These are phyloP conservation scores for Colletotrichum sp. DNA, from an alignment of 2,329 filamentous ascomycete species.

Conservation along the genomic window DNA sequence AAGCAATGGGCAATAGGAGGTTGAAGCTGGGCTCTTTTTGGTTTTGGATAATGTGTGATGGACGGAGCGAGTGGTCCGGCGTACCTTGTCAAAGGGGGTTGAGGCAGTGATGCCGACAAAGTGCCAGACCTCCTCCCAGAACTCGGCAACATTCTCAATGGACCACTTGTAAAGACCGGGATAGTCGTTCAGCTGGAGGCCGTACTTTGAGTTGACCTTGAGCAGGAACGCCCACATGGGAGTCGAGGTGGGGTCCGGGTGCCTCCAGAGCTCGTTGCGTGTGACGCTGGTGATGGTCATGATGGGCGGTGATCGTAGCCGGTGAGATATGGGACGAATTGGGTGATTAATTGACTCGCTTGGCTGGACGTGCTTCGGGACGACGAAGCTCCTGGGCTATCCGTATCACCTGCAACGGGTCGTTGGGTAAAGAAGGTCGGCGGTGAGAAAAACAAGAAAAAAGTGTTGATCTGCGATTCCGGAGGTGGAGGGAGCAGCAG, in stretches of 20 bases:
- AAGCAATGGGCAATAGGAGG: background rate
- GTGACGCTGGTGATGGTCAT: conserved; percentile 19
- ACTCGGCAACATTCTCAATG: conserved; percentile 72
- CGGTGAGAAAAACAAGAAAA: background rate
- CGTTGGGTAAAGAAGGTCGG: background rate
- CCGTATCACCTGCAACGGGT: background rate
- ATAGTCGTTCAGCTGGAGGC: conserved; percentile 68
- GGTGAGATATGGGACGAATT: background rate
- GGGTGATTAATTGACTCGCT: background rate
- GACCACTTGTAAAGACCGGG: conserved; percentile 86
- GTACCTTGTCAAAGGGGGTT: conserved; percentile 63
- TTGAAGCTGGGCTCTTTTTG: background rate
- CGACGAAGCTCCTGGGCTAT: background rate
- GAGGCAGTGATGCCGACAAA: conserved; percentile 79
- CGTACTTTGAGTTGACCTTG: conserved; percentile 71
- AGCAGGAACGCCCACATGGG: conserved; percentile 76
- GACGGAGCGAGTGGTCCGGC: background rate
- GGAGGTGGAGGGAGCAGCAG: conserved; percentile 4
- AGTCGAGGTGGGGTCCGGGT: conserved; percentile 69
- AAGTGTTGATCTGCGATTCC: background rate
- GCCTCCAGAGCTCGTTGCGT: conserved; percentile 70
- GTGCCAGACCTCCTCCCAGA: conserved; percentile 88
- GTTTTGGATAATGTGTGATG: conserved; percentile 1
- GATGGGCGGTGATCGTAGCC: background rate
- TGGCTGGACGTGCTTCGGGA: background rate